Percentiles rank a stretch among this genome's conserved stretches.
Evolutionary conservation across 495 filamentous ascomycete species (phyloP).

Genomic region (Aspergillus incahuasiensis): DNA sequence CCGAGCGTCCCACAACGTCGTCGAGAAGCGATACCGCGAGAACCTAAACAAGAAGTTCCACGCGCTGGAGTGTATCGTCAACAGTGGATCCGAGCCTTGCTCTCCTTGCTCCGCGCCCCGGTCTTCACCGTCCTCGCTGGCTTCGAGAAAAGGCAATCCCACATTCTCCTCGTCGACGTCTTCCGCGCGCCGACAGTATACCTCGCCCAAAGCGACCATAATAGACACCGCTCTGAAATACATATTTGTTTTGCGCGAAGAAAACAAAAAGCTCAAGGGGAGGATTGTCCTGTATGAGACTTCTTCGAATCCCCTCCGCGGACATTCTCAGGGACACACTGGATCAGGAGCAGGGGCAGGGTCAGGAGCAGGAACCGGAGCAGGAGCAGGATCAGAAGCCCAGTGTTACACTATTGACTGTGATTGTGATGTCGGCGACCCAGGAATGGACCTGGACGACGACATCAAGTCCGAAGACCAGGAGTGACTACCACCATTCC

Average conservation of each 20-base stretch:
- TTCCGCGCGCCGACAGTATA: neutral
- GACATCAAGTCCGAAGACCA: no score
- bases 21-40: slow-evolving; percentile 12
- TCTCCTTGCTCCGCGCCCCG: neutral
- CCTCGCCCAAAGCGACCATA: slow-evolving; percentile 6
- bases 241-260: neutral
- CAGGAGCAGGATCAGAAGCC: no score
- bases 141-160: neutral
- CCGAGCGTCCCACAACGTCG: slow-evolving; percentile 8
- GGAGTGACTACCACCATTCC: no score
- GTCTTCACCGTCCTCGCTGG: neutral
- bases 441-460: no score
- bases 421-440: no score
- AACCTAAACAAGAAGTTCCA: slow-evolving; percentile 10
- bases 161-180: neutral
- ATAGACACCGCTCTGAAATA: slow-evolving; percentile 6
- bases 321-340: neutral
- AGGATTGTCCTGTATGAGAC: neutral
- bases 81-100: neutral
- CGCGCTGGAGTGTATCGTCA: neutral
- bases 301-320: neutral
- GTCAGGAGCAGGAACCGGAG: no score
- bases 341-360: no score
- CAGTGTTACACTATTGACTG: no score
- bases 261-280: neutral